These are phyloP conservation scores for Tricholoma furcatifolium DNA, from an alignment of 768 basidiomycete species.

Conservation along the genomic window DNA sequence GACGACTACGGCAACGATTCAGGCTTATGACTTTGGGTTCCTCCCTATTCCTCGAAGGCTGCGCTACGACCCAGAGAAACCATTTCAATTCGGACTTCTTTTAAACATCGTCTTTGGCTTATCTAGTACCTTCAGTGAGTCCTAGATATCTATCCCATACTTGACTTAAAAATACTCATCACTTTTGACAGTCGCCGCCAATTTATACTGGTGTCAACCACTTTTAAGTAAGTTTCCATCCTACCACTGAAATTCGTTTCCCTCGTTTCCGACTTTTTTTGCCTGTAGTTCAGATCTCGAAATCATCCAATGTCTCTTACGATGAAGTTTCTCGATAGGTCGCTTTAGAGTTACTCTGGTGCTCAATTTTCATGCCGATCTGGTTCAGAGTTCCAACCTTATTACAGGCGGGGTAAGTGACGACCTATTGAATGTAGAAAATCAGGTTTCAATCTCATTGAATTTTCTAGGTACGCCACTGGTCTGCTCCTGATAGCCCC, in stretches of 20 bases:
- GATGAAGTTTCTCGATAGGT: conserved; percentile 35
- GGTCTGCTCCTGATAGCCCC: conserved; percentile 77
- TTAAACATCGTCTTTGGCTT: conserved; percentile 61
- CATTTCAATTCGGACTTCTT: conserved; percentile 50
- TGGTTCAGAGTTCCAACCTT: conserved; percentile 54
- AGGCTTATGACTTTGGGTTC: conserved; percentile 49
- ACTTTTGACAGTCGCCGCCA: conserved; percentile 51
- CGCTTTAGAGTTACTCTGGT: conserved; percentile 19
- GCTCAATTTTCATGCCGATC: conserved; percentile 5
- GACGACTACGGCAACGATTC: conserved; percentile 26
- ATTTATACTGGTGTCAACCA: conserved; percentile 81
- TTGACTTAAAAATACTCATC: background rate
- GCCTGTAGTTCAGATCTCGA: conserved; percentile 37
- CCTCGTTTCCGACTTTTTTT: background rate
- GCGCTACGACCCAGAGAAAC: conserved; percentile 47
- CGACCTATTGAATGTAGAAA: too few species aligned
- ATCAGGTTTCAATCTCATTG: too few species aligned
- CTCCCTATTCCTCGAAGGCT: conserved; percentile 60
- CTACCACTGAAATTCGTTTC: background rate
- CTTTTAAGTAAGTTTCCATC: conserved; percentile 51
- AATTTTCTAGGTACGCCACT: conserved; percentile 48
- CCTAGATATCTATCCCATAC: background rate
- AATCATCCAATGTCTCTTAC: conserved; percentile 33
- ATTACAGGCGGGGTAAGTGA: conserved; percentile 60
- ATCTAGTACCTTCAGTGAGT: conserved; percentile 53